A percentile compares a stretch with the other conserved stretches of the same genome.
Evolutionary conservation across 805 yeast species (phyloP).

Genomic region (Starmerella tilneyi): DNA sequence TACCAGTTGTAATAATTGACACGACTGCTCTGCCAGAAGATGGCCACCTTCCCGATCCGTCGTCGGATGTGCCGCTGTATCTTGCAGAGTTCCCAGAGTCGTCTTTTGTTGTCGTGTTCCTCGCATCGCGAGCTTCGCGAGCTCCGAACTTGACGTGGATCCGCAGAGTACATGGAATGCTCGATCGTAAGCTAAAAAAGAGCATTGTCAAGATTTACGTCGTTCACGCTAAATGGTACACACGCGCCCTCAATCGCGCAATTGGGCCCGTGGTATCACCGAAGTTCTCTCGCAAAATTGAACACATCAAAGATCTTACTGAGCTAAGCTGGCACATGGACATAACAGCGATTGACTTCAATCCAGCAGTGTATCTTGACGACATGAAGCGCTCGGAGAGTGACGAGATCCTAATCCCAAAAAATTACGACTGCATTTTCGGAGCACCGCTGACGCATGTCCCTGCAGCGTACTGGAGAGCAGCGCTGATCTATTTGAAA

Average conservation of each 20-base stretch:
- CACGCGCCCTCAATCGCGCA: conserved; percentile 57
- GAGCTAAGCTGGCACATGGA: conserved; percentile 55
- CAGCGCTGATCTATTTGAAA: conserved; percentile 23
- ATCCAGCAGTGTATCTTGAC: conserved; percentile 62
- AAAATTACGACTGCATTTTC: conserved; percentile 31
- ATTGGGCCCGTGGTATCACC: conserved; percentile 41
- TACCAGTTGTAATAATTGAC: conserved; percentile 74
- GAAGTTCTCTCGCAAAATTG: conserved; percentile 36
- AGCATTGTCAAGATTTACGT: conserved; percentile 55
- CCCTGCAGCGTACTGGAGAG: conserved; percentile 27
- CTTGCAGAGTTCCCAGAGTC: conserved; percentile 46
- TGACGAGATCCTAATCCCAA: conserved; percentile 43
- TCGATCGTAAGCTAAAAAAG: conserved; percentile 48
- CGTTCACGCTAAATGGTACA: conserved; percentile 87
- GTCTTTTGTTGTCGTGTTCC: conserved; percentile 59
- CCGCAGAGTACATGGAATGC: conserved; percentile 44
- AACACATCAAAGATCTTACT: conserved; percentile 42
- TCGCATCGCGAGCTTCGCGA: conserved; percentile 66
- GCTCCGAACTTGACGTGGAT: conserved; percentile 62
- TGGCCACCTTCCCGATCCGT: conserved; percentile 37
- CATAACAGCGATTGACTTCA: conserved; percentile 63
- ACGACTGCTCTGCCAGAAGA: conserved; percentile 51
- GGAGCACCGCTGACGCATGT: conserved; percentile 25
- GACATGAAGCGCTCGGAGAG: conserved; percentile 37
- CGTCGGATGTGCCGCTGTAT: conserved; percentile 46